These are phyloP conservation scores for Eruca vesicaria DNA, from an alignment of 441 rosid species.

Conservation along the genomic window DNA sequence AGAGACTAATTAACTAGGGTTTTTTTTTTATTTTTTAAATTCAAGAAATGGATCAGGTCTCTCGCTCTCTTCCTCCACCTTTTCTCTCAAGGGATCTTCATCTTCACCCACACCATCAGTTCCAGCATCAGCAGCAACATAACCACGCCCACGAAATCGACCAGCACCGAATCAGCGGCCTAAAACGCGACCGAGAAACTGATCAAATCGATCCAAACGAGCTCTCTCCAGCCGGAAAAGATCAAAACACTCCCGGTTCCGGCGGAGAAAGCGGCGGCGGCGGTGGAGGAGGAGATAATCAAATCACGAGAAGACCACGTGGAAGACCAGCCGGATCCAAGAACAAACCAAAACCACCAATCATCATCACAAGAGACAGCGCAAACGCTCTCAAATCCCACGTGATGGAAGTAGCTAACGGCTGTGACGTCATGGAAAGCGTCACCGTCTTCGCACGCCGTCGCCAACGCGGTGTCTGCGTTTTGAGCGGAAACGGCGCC, in stretches of 20 bases:
- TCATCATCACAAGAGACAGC: conserved; percentile 81
- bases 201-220: conserved; percentile 37
- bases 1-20: conserved; percentile 19
- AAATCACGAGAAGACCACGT: conserved; percentile 63
- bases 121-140: conserved; percentile 49
- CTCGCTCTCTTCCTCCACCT: conserved; percentile 81
- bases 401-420: conserved; percentile 76
- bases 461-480: conserved; percentile 78
- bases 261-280: conserved; percentile 40
- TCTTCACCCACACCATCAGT: conserved; percentile 64
- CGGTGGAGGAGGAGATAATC: conserved; percentile 42
- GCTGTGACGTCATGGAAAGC: conserved; percentile 73
- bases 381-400: conserved; percentile 88
- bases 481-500: conserved; percentile 78
- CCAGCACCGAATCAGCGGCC: conserved; percentile 43
- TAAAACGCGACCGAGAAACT: conserved; percentile 57
- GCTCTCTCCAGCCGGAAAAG: conserved; percentile 28
- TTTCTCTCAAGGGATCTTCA: conserved; percentile 73
- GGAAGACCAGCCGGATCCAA: conserved; percentile 87
- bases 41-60: conserved; percentile 59
- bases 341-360: conserved; percentile 81
- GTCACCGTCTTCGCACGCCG: conserved; percentile 65
- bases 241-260: conserved; percentile 27
- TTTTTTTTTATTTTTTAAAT: neutral
- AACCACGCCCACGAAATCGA: conserved; percentile 50